These are phyloP conservation scores for Rhizophagus prolifer DNA, from an alignment of 192 early-diverging fungal species.

Conservation along the genomic window DNA sequence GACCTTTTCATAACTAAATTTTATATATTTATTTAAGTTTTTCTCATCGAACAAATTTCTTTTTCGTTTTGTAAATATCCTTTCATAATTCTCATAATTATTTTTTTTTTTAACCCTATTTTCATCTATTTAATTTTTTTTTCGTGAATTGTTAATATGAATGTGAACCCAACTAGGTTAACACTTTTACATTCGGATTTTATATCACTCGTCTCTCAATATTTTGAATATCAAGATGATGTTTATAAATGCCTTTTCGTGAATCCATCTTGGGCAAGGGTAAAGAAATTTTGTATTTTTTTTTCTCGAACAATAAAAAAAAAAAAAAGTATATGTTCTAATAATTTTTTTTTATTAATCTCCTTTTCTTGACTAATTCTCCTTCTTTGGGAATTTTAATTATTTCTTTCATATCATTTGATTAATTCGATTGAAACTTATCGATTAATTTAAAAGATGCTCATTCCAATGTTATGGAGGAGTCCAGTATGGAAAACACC, in stretches of 20 bases:
- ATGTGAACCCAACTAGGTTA: neutral
- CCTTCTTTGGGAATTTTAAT: neutral
- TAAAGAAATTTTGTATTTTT: neutral
- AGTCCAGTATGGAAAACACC: neutral
- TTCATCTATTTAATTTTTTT: neutral
- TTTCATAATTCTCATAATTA: too few species aligned
- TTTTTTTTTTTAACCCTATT: too few species aligned
- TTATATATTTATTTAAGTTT: too few species aligned
- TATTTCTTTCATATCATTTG: neutral
- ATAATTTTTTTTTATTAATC: neutral
- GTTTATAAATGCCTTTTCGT: neutral
- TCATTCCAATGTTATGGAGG: neutral
- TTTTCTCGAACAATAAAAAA: neutral
- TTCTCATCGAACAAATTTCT: too few species aligned
- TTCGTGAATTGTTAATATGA: too few species aligned
- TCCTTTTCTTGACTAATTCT: too few species aligned
- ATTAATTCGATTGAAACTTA: neutral
- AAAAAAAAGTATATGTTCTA: too few species aligned
- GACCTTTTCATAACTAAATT: too few species aligned
- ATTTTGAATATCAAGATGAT: constrained; percentile 5
- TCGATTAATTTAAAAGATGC: neutral
- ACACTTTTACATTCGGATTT: neutral
- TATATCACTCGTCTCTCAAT: neutral
- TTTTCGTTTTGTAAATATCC: too few species aligned
- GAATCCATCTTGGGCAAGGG: neutral